These are phyloP conservation scores for Trypanosoma boissoni DNA, from an alignment of 208 protist genomes.

Conservation along the genomic window DNA sequence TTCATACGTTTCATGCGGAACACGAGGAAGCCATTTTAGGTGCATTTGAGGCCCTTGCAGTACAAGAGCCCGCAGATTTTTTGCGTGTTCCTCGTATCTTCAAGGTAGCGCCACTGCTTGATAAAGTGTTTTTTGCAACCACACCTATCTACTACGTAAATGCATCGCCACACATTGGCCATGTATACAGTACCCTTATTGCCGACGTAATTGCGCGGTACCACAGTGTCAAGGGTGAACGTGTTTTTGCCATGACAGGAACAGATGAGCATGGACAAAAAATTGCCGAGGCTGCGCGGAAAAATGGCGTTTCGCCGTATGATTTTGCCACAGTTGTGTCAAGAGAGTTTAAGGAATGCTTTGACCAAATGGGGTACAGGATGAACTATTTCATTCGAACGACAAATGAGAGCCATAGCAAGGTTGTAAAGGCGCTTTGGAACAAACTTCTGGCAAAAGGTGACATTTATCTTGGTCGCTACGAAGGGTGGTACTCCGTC, in stretches of 20 bases:
- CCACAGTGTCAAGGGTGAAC: slow-evolving; percentile 79
- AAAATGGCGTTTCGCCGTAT: slow-evolving; percentile 65
- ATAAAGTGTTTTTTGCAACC: slow-evolving; percentile 85
- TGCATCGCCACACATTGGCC: slow-evolving; percentile 89
- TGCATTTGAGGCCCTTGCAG: slow-evolving; percentile 61
- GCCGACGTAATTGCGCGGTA: slow-evolving; percentile 88
- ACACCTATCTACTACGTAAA: slow-evolving; percentile 94
- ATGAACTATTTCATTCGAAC: slow-evolving; percentile 97
- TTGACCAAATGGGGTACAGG: slow-evolving; percentile 84
- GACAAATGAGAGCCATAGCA: slow-evolving; percentile 87
- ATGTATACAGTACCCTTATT: slow-evolving; percentile 90
- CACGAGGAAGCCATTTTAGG: slow-evolving; percentile 55
- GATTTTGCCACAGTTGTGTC: slow-evolving; percentile 92
- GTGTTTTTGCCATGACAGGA: slow-evolving; percentile 94
- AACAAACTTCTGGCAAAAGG: slow-evolving; percentile 81
- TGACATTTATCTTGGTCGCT: slow-evolving; percentile 97
- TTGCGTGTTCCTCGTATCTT: slow-evolving; percentile 70
- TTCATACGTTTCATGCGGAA: slow-evolving; percentile 44
- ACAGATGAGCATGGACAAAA: slow-evolving; percentile 99
- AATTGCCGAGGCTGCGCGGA: slow-evolving; percentile 89
- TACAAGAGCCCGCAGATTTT: slow-evolving; percentile 84
- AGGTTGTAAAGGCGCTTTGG: slow-evolving; percentile 88
- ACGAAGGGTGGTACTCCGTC: slow-evolving; percentile 99
- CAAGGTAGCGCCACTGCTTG: slow-evolving; percentile 52
- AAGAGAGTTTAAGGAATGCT: slow-evolving; percentile 88